A percentile compares a stretch with the other conserved stretches of the same genome.
These are phyloP conservation scores for Kwoniella dejecticola DNA, from an alignment of 768 basidiomycete genomes.

Conservation along the genomic window DNA sequence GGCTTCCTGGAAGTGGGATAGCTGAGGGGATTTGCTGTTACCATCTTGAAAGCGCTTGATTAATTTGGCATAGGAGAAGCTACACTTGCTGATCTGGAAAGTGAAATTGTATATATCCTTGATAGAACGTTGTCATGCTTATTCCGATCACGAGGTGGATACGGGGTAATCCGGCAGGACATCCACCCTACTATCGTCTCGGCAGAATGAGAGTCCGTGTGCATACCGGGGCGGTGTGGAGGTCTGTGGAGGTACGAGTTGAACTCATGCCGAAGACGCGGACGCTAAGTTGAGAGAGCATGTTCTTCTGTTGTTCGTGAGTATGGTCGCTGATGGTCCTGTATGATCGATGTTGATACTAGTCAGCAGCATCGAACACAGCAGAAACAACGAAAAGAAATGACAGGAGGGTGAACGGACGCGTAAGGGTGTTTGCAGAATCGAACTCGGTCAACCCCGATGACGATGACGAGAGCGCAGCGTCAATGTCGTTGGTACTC, in stretches of 20 bases:
- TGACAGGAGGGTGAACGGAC: too few relatives aligned
- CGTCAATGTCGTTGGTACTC: too few relatives aligned
- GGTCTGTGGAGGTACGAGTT: too few relatives aligned
- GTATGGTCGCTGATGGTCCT: not conserved
- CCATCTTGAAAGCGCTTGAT: not conserved
- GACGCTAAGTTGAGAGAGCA: not conserved
- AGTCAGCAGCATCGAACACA: too few relatives aligned
- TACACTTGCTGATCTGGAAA: not conserved
- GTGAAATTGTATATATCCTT: not conserved
- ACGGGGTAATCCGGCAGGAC: not conserved
- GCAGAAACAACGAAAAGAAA: too few relatives aligned
- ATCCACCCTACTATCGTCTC: too few relatives aligned
- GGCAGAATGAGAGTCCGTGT: too few relatives aligned
- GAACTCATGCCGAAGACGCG: not conserved
- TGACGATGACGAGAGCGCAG: too few relatives aligned
- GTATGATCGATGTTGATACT: not conserved
- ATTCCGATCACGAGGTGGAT: slow-evolving; percentile 5
- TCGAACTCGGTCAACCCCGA: too few relatives aligned
- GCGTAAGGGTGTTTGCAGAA: too few relatives aligned
- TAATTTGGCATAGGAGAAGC: not conserved
- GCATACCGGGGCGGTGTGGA: too few relatives aligned
- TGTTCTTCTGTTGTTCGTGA: not conserved
- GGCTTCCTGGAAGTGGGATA: slow-evolving; percentile 34
- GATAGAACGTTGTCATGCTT: slow-evolving; percentile 4
- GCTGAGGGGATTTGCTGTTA: slow-evolving; percentile 26